Conservation (phyloP, 331 rosid genomes). For the Malus hybrid region DNA sequence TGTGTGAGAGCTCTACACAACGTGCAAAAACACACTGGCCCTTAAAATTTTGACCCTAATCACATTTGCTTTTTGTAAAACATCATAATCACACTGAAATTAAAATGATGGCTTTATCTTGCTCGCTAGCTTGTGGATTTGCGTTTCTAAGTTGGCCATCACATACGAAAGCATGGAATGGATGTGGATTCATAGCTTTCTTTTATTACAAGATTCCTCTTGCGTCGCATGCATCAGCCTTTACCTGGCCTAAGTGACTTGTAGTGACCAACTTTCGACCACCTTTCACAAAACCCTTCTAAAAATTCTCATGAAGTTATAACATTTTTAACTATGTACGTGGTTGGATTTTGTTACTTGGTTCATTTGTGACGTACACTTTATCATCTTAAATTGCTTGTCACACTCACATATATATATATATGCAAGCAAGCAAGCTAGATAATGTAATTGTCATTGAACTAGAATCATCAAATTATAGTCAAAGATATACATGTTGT, state of each 20-base stretch:
- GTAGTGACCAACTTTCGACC: constrained; percentile 2
- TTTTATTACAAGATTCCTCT: neutral
- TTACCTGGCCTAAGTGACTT: constrained; percentile 22
- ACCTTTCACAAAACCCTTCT: neutral
- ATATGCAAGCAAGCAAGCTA: neutral
- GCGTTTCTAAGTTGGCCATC: constrained; percentile 1
- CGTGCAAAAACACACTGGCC: neutral
- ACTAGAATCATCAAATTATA: neutral
- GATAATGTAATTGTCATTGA: neutral
- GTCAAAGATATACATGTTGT: constrained; percentile 5
- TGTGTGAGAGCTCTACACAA: neutral
- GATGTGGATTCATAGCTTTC: neutral
- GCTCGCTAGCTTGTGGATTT: neutral
- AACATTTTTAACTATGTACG: neutral
- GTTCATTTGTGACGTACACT: constrained; percentile 19
- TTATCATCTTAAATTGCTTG: constrained; percentile 16
- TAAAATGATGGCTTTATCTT: neutral
- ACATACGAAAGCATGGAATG: neutral
- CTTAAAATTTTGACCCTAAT: neutral
- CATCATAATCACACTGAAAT: neutral
- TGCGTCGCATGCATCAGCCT: neutral
- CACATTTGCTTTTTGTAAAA: neutral
- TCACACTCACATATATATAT: neutral
- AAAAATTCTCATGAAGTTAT: neutral
- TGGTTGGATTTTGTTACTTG: neutral